These are phyloP conservation scores for Aspergillus olivimuriae DNA, from an alignment of 495 filamentous ascomycete genomes.

Conservation along the genomic window DNA sequence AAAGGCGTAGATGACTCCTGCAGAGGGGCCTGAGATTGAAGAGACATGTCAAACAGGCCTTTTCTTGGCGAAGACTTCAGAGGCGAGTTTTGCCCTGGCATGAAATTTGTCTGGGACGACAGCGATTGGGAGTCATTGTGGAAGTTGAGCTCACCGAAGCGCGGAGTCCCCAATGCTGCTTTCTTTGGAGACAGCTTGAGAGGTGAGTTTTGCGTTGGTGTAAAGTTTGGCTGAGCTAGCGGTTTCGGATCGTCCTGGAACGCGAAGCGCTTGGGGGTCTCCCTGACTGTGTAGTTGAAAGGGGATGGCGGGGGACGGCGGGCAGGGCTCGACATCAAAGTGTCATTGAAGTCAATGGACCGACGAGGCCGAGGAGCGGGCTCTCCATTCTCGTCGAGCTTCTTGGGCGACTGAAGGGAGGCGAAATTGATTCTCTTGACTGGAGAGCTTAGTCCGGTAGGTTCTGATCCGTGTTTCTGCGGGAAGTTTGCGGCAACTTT, in stretches of 20 bases:
- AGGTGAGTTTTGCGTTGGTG: slow-evolving; percentile 18
- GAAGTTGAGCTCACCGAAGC: slow-evolving; percentile 15
- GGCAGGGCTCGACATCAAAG: slow-evolving; percentile 45
- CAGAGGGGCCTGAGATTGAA: slow-evolving; percentile 17
- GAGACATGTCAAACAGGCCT: slow-evolving; percentile 30
- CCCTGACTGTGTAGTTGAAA: slow-evolving; percentile 39
- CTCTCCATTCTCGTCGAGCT: slow-evolving; percentile 34
- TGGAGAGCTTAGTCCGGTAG: slow-evolving; percentile 29
- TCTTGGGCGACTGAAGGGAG: slow-evolving; percentile 19
- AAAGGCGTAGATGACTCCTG: slow-evolving; percentile 28
- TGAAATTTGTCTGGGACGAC: slow-evolving; percentile 23
- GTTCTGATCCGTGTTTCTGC: slow-evolving; percentile 22
- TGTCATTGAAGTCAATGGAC: slow-evolving; percentile 30
- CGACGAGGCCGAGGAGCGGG: slow-evolving; percentile 25
- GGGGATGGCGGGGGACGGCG: slow-evolving; percentile 44
- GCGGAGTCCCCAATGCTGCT: slow-evolving; percentile 19
- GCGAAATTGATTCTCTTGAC: slow-evolving; percentile 39
- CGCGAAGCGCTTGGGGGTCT: slow-evolving; percentile 25
- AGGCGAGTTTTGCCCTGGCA: slow-evolving; percentile 24
- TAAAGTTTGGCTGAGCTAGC: slow-evolving; percentile 19
- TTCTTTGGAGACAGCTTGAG: slow-evolving; percentile 28
- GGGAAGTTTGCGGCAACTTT: slow-evolving; percentile 37
- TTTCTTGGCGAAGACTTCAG: slow-evolving; percentile 43
- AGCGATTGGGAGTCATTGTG: slow-evolving; percentile 8
- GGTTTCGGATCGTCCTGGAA: slow-evolving; percentile 17